A percentile compares a stretch with the other conserved stretches of the same genome.
Evolutionary conservation across 225 moss, liverwort and hornwort genomes (phyloP).

Genomic region (Bryoerythrophyllum caledonicum): DNA sequence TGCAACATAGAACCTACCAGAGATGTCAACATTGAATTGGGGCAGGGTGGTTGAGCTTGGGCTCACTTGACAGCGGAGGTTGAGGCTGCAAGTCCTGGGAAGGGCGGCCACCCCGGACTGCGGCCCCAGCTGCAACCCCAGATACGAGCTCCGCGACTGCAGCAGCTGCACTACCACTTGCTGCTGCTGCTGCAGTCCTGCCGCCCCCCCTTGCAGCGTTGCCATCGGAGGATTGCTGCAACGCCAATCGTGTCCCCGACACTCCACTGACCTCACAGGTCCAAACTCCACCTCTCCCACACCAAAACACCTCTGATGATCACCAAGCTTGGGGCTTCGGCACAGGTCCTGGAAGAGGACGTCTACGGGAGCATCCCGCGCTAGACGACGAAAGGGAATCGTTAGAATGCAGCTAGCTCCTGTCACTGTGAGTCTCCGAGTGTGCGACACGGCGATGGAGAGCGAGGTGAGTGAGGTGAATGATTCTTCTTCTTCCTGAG

Average conservation of each 20-base stretch:
- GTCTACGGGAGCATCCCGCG: too few relatives aligned
- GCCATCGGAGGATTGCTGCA: constrained; percentile 37
- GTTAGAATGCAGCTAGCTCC: too few relatives aligned
- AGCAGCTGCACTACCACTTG: background rate
- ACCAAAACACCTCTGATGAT: too few relatives aligned
- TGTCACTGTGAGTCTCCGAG: too few relatives aligned
- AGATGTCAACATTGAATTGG: constrained; percentile 32
- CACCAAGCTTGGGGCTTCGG: too few relatives aligned
- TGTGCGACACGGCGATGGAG: too few relatives aligned
- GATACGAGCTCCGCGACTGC: constrained; percentile 25
- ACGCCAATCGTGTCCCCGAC: too few relatives aligned
- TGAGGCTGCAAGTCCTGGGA: constrained; percentile 12
- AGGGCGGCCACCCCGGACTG: constrained; percentile 14
- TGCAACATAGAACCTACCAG: constrained; percentile 17
- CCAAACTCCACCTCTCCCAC: background rate
- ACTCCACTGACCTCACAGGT: too few relatives aligned
- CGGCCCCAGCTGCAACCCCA: constrained; percentile 34
- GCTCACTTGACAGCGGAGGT: constrained; percentile 40
- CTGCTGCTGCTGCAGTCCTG: constrained; percentile 19
- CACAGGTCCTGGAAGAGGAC: too few relatives aligned
- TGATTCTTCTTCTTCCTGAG: too few relatives aligned
- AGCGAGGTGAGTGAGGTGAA: too few relatives aligned
- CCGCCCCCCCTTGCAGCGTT: constrained; percentile 19
- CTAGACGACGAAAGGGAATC: too few relatives aligned
- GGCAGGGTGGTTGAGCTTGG: constrained; percentile 35